Conservation (phyloP, 495 filamentous ascomycete species). For the Talaromyces ruber region DNA sequence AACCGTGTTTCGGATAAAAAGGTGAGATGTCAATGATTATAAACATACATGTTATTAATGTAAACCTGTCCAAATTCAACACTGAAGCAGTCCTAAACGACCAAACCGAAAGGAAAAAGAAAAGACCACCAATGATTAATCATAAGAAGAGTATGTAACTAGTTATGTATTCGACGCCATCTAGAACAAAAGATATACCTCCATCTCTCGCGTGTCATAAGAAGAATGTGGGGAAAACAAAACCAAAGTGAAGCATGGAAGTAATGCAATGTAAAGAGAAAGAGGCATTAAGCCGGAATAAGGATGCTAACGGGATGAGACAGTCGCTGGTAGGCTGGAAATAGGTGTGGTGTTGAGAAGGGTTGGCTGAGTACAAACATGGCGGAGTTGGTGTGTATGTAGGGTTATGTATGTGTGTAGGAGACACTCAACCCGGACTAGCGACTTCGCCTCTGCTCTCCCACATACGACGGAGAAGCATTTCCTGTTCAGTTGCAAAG, state of each 20-base stretch:
- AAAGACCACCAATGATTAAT: not conserved
- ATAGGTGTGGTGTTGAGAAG: not conserved
- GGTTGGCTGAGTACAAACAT: not conserved
- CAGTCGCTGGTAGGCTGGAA: not conserved
- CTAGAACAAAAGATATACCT: not conserved
- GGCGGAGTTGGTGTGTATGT: not conserved
- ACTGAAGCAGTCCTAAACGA: too few species aligned
- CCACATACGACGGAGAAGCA: constrained; percentile 43
- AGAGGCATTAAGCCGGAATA: not conserved
- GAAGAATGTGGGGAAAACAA: not conserved
- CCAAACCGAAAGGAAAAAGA: not conserved
- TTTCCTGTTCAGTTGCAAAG: constrained; percentile 21
- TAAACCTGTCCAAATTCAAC: too few species aligned
- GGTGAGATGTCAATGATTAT: too few species aligned
- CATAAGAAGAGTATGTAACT: not conserved
- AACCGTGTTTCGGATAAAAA: too few species aligned
- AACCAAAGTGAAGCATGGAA: not conserved
- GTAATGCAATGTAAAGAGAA: too few species aligned
- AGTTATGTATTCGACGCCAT: not conserved
- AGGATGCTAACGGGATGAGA: not conserved
- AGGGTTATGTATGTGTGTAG: not conserved
- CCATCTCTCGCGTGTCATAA: not conserved
- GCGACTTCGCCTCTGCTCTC: constrained; percentile 35
- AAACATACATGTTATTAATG: too few species aligned
- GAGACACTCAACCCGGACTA: constrained; percentile 19